Base-by-base conservation (phyloP, 306 rosid species). In the Elaeagnus macrophylla region DNA sequence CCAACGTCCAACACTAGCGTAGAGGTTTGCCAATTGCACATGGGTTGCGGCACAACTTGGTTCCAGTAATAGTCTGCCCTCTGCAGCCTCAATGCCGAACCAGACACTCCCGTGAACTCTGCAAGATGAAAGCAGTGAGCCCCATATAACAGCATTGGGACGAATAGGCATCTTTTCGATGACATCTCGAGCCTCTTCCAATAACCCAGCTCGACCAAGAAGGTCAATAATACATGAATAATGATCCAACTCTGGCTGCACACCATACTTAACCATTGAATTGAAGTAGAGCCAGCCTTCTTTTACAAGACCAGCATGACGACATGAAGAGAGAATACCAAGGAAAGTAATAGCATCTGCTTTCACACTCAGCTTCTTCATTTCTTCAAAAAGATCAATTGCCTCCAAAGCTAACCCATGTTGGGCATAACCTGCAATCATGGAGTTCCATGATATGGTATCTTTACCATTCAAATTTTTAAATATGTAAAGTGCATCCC, bases 101-200 rank as follows among this genome's bases (percentile, higher is more conserved):
- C 78, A 70, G 39, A 89, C 78, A 37, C 64, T 70, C 67, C 94
- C 81, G 54, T 85, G 84, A 66, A 79, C 74, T 73, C 85, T 77
- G 48, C 89, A 73, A 51, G 95, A 81, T 36, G 88, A 79, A 12
- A 85, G 85, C 46, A 85, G 78, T 1, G 97, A 83, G 42, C 95
- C 97, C 95, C 95, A 89, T 39, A 85, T 70, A 12, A 85, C 77
- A 8, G 97, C 82, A 45, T 83, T 89, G 43, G 97, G 90, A 61
- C 6, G 12, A 49, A 85, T 54, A 55, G 97, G 94, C 94, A 89
- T 83, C 17, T 63, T 72, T 66, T 62, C 39, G 7, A 85, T 77
- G 68, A 89, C 75, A 59, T 77, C 82, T 45, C 19, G 60, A 20
- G 95, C 95, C 72, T 83, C 90, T 37, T 52, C 50, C 39, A 89